A percentile compares a stretch with the other conserved stretches of the same genome.
Conservation (phyloP, 2,329 filamentous ascomycete species). For the Gnomoniopsis sp. region DNA sequence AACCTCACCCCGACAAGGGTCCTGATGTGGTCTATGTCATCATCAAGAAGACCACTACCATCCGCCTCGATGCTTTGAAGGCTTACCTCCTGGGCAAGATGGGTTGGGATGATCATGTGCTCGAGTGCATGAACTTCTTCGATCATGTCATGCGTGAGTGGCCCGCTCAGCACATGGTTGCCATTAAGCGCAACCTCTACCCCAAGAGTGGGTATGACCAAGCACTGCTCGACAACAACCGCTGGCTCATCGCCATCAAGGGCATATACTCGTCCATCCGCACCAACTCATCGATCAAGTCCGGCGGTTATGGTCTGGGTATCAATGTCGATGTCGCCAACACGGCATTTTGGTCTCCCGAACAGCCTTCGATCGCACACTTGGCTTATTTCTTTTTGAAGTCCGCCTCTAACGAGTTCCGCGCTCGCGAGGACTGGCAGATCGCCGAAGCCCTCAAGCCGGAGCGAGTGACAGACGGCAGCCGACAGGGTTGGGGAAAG, state of each 20-base stretch:
- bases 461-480: background rate
- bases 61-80: conserved; percentile 65
- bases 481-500: conserved; percentile 21
- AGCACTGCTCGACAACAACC: conserved; percentile 51
- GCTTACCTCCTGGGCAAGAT: conserved; percentile 62
- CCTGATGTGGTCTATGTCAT: conserved; percentile 55
- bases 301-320: conserved; percentile 59
- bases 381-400: conserved; percentile 30
- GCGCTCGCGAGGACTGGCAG: background rate
- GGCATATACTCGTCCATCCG: conserved; percentile 86
- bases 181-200: conserved; percentile 85
- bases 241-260: conserved; percentile 63
- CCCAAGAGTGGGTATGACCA: conserved; percentile 42
- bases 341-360: conserved; percentile 73
- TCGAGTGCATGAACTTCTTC: conserved; percentile 81
- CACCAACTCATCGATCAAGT: conserved; percentile 51
- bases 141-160: conserved; percentile 83
- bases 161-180: conserved; percentile 64
- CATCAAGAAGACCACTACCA: conserved; percentile 61
- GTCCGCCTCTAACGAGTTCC: conserved; percentile 23
- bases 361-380: conserved; percentile 33
- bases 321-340: conserved; percentile 92
- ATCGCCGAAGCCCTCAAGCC: conserved; percentile 3
- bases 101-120: conserved; percentile 61
- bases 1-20: conserved; percentile 29